Percentiles rank a stretch among this genome's conserved stretches.
Conservation (phyloP, 2,329 filamentous ascomycete genomes). For the Biscogniauxia marginata region DNA sequence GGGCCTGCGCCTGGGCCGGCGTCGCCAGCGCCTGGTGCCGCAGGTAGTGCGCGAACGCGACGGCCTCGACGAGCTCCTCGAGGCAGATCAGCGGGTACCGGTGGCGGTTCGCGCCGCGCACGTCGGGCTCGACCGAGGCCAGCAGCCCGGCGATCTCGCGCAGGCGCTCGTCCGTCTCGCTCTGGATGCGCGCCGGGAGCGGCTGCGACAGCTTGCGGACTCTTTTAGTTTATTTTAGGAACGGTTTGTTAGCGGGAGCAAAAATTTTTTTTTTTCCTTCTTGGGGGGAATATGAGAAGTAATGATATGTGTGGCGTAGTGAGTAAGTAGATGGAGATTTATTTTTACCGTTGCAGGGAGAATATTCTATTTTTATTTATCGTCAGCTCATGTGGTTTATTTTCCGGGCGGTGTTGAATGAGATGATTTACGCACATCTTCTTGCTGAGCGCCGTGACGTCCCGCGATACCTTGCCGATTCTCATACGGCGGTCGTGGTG, state of each 20-base stretch:
- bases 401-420: too few species aligned
- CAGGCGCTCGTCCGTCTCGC: constrained; percentile 69
- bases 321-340: constrained; percentile 1
- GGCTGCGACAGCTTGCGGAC: constrained; percentile 61
- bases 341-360: constrained; percentile 69
- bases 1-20: constrained; percentile 59
- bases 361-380: constrained; percentile 71
- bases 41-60: constrained; percentile 87
- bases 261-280: too few species aligned
- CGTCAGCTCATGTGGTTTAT: not conserved
- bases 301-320: constrained; percentile 1
- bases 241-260: too few species aligned
- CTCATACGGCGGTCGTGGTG: constrained; percentile 91
- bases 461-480: constrained; percentile 85
- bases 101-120: constrained; percentile 75
- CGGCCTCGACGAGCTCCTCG: constrained; percentile 91
- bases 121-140: constrained; percentile 64
- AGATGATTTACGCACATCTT: constrained; percentile 71
- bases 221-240: too few species aligned
- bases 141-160: constrained; percentile 71
- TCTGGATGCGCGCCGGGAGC: constrained; percentile 66
- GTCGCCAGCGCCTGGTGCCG: constrained; percentile 72
- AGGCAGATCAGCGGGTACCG: constrained; percentile 87
- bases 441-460: constrained; percentile 92
- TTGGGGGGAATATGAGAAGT: too few species aligned